Evolutionary conservation across 129 eudicot genomes (phyloP).

Genomic region (Artemisia tridentata): DNA sequence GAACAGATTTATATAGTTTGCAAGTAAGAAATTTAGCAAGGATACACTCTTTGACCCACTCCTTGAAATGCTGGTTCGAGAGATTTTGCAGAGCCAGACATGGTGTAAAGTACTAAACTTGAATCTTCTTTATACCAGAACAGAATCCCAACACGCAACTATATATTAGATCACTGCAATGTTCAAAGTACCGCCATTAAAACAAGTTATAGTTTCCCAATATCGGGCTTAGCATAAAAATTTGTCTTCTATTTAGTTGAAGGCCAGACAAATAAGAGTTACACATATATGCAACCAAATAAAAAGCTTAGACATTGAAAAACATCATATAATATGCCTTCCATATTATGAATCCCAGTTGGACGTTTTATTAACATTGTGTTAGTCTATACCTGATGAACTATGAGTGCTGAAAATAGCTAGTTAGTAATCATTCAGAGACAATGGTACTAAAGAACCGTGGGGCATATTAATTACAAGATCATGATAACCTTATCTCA

Average conservation of each 20-base stretch:
- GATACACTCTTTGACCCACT: slow-evolving; percentile 93
- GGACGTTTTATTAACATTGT: too few relatives aligned
- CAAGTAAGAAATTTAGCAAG: slow-evolving; percentile 37
- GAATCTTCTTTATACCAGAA: slow-evolving; percentile 20
- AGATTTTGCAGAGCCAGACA: slow-evolving; percentile 82
- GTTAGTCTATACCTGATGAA: too few relatives aligned
- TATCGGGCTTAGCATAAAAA: background rate
- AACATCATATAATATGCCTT: too few relatives aligned
- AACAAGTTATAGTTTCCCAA: background rate
- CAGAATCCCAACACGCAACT: slow-evolving; percentile 12
- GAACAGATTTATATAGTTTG: slow-evolving; percentile 4
- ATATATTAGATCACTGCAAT: slow-evolving; percentile 19
- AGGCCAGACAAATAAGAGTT: too few relatives aligned
- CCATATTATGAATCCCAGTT: too few relatives aligned
- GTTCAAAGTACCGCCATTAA: background rate
- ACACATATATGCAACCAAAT: too few relatives aligned
- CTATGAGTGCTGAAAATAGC: too few relatives aligned
- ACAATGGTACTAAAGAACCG: background rate
- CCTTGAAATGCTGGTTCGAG: slow-evolving; percentile 98
- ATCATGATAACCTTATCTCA: background rate
- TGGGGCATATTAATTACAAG: background rate
- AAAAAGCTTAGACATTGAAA: too few relatives aligned
- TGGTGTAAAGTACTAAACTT: slow-evolving; percentile 25
- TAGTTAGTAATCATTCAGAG: background rate
- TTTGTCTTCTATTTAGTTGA: too few relatives aligned